Evolutionary conservation across 208 protist species (phyloP).

Genomic region (Phytomonas sp.): DNA sequence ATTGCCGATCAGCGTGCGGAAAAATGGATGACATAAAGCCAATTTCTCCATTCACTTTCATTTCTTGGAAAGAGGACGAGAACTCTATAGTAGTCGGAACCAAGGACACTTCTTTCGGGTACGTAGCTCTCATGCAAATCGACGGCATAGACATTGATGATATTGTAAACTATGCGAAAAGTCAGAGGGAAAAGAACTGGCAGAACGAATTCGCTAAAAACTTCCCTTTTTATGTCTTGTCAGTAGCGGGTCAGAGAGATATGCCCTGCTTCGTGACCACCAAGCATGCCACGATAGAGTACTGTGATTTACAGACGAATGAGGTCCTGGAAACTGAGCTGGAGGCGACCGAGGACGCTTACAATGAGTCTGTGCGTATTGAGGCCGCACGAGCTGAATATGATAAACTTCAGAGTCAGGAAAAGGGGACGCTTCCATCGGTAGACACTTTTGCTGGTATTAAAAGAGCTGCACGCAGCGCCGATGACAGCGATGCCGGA

Average conservation of each 20-base stretch:
- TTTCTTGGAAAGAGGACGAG: slow-evolving; percentile 31
- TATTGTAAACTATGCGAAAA: slow-evolving; percentile 15
- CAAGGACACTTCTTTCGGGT: slow-evolving; percentile 11
- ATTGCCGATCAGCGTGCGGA: too few species aligned
- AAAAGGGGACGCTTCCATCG: background rate
- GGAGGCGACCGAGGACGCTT: slow-evolving; percentile 17
- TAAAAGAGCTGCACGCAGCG: background rate
- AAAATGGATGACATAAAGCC: too few species aligned
- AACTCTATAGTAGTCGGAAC: slow-evolving; percentile 17
- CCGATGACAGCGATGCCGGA: background rate
- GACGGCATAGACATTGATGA: slow-evolving; percentile 21
- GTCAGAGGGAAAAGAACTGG: slow-evolving; percentile 16
- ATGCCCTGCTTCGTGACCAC: slow-evolving; percentile 18
- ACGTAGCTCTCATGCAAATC: slow-evolving; percentile 18
- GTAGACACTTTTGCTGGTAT: background rate
- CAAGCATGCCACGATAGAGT: slow-evolving; percentile 16
- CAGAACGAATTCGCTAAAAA: slow-evolving; percentile 15
- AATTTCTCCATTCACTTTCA: slow-evolving; percentile 26
- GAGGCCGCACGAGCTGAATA: slow-evolving; percentile 14
- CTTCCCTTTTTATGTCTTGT: slow-evolving; percentile 23
- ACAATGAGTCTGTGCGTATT: slow-evolving; percentile 23
- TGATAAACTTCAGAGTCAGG: background rate
- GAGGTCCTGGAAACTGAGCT: slow-evolving; percentile 20
- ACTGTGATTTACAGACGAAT: slow-evolving; percentile 18
- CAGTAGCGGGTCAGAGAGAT: slow-evolving; percentile 11